Evolutionary conservation across 306 rosid genomes (phyloP), one percentile per base, ranked within the genome.

Genomic region (Cucumis hystrix): DNA sequence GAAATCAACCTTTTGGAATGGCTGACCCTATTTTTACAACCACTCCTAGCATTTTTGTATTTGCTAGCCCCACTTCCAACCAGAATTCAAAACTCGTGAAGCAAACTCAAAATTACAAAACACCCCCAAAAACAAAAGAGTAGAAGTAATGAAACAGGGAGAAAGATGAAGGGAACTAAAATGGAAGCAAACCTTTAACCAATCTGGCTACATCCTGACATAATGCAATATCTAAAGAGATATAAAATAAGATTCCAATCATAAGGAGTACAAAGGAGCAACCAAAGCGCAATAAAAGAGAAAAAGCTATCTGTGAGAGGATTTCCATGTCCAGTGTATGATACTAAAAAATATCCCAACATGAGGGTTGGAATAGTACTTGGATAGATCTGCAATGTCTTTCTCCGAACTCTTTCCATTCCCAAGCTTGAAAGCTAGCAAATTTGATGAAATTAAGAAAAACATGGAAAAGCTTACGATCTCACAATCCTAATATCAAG

Each of bases 1-100:
- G 49, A 65, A 37, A 74, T 43, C 45, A 61, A 93, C 97, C 98
- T 93, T 82, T 80, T 86, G 45, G 96, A 93, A 80, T 90, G 96
- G 77, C 80, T 91, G 85, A 93, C 45, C 80, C 86, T 77, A 90
- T 79, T 73, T 80, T 83, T 68, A 87, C 84, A 80, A 77, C 84
- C 78, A 87, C 83, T 73, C 88, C 90, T 43, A 83, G 74, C 86
- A 91, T 81, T 83, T 83, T 81, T 74, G 7, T 81, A 64, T 58
- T 58, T 12, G 67, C 77, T 75, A 68, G 83, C 87, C 76, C 83
- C 87, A 66, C 72, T 56, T 62, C 74, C 70, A 75, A 78, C 84
- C 88, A 74, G 87, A 78, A 40, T 43, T 55, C 55, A 52, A 73
- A 73, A 39, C 0, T 47, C 77, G 20, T 2, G 12, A 73, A 49